These are phyloP conservation scores for Eucalyptus microcorys DNA, from an alignment of 345 rosid species.

Conservation along the genomic window DNA sequence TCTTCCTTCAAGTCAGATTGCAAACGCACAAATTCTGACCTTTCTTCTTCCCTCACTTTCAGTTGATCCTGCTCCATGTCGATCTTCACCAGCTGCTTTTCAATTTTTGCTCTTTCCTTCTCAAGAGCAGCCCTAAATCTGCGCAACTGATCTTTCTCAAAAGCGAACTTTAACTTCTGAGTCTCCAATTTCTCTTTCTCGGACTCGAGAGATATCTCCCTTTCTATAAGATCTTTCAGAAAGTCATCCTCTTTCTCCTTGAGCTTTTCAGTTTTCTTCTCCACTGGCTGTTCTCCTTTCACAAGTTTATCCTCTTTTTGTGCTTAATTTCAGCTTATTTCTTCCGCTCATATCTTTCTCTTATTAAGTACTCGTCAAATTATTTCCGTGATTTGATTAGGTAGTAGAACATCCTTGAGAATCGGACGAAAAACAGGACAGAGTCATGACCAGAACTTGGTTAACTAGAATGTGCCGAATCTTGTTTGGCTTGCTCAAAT, in stretches of 20 bases:
- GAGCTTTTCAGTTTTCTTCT: constrained; percentile 53
- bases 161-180: constrained; percentile 28
- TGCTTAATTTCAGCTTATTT: constrained; percentile 76
- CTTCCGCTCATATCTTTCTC: constrained; percentile 61
- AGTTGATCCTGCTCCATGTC: constrained; percentile 46
- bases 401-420: constrained; percentile 8
- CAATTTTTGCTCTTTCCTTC: constrained; percentile 49
- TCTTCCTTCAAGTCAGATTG: constrained; percentile 74
- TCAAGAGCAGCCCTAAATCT: constrained; percentile 53
- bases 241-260: constrained; percentile 68
- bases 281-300: constrained; percentile 67
- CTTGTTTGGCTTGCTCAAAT: background rate
- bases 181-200: constrained; percentile 57
- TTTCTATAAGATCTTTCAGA: constrained; percentile 51
- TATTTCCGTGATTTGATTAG: constrained; percentile 59
- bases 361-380: constrained; percentile 52
- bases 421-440: background rate
- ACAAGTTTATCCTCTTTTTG: constrained; percentile 61
- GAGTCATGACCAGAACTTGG: background rate
- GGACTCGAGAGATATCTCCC: constrained; percentile 49
- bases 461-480: background rate
- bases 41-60: constrained; percentile 68
- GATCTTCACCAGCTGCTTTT: constrained; percentile 46
- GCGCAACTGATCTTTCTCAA: constrained; percentile 46
- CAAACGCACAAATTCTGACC: constrained; percentile 53